Base-by-base conservation (phyloP, 2,329 filamentous ascomycete species). In the Botrytis sinoallii region DNA sequence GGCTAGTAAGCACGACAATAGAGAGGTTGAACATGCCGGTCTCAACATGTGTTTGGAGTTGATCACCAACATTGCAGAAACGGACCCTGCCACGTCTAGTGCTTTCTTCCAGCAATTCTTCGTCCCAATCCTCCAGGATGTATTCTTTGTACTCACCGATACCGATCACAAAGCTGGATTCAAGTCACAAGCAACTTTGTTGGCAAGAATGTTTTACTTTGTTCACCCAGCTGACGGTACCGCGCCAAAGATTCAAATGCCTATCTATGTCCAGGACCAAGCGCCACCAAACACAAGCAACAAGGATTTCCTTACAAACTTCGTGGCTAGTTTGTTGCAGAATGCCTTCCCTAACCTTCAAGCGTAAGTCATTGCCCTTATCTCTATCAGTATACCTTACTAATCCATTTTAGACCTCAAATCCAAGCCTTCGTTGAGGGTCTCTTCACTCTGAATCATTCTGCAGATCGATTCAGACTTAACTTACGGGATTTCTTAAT, bases 1-100 rank as follows among this genome's bases (percentile, higher is more conserved):
- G 97, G 96, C 97, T n/a, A 98, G 95, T 86, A 99, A 99, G 86
- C 96, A 99, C 84, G 96, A 99, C 85, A 99, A 99, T 84, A 93
- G 96, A 75, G 94, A 98, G 81, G 96, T 99, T 44, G 96, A 99
- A 84, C 94, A 93, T 78, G 97, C 96, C 57, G 96, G 96, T 75
- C 89, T 99, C 75, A 96, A 95, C 84, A 99, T 99, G 96, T 98
- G 95, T 83, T 90, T 97, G 78, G 96, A 99, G 84, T 87, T 99
- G 77, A 95, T 99, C 82, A 95, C 93, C 84, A 99, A 99, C 84
- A 97, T 99, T 86, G 94, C 95, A 14, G 95, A 98, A 81, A 92
- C 94, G 1, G 95, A 98, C 82, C 85, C 89, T 32, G 87, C 91
- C 80, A 98, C 94, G 0, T 93, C 95, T 76, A 97, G 94, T 79